A percentile compares a stretch with the other conserved stretches of the same genome.
These are phyloP conservation scores for Hawksworthiomyces lignivorus DNA, from an alignment of 2,329 filamentous ascomycete species.

Conservation along the genomic window DNA sequence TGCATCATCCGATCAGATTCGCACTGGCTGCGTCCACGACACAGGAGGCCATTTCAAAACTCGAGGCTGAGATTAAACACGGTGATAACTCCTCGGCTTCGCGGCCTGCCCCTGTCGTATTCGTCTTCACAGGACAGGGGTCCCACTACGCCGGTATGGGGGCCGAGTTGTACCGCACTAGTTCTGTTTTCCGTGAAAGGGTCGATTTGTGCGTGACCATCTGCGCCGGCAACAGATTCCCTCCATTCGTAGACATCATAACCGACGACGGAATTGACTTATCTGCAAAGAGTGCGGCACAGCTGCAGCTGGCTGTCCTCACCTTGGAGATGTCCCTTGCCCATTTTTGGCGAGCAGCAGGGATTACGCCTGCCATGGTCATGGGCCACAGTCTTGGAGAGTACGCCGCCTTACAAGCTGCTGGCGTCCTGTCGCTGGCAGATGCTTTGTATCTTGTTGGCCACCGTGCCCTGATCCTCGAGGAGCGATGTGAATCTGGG, in stretches of 20 bases:
- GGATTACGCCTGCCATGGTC: constrained; percentile 35
- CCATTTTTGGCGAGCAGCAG: constrained; percentile 29
- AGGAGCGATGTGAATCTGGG: constrained; percentile 40
- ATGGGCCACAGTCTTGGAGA: constrained; percentile 52
- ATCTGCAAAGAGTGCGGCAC: background rate
- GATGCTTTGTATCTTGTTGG: constrained; percentile 59
- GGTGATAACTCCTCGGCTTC: constrained; percentile 16
- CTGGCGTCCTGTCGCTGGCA: constrained; percentile 53
- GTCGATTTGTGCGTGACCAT: constrained; percentile 14
- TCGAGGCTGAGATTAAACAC: constrained; percentile 13
- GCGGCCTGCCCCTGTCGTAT: constrained; percentile 23
- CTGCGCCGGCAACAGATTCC: background rate
- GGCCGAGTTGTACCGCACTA: constrained; percentile 25
- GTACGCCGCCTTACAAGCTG: constrained; percentile 53
- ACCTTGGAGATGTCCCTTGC: constrained; percentile 35
- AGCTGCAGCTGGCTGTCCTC: constrained; percentile 31
- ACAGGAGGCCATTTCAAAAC: constrained; percentile 4
- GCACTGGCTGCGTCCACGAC: too few species aligned
- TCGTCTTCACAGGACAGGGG: constrained; percentile 41
- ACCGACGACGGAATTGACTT: background rate
- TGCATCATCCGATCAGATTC: too few species aligned
- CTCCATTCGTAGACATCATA: background rate
- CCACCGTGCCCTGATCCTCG: constrained; percentile 46
- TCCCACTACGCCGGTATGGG: constrained; percentile 24
- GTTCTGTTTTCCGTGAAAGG: constrained; percentile 24